Evolutionary conservation across 1,284 basidiomycete genomes (phyloP), one percentile per base, ranked within the genome.

Genomic region (Marasmius oreades): DNA sequence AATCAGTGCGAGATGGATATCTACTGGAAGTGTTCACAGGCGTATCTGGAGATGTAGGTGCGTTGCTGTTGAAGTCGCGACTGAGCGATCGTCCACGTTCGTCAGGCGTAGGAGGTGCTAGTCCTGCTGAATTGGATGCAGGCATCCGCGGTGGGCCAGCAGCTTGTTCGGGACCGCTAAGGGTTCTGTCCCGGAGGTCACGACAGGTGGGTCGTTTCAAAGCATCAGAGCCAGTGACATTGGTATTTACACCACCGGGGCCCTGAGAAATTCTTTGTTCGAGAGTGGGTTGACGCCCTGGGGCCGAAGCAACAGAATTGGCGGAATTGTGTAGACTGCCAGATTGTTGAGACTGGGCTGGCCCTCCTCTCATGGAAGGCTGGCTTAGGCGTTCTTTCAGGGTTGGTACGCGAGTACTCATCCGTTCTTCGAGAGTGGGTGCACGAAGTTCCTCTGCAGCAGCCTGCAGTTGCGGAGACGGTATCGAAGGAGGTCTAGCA

Each of bases 191-290:
- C 51, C 65, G 69, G 58, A 56, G 53, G 26, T 59, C 55, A 56
- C 67, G 74, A 79, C 88, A 63, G 68, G 92, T 89, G 59, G 93
- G 93, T 78, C 99, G 99, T 66, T 97, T 84, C 59, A 97, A 96
- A 10, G 98, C 89, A 76, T 97, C 96, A 65, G 96, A 97, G 59
- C 97, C 97, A 72, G 99, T 98, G 65, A 99, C 85, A 66, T 99
- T 87, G 62, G 98, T 70, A 64, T 98, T 86, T 46, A 94, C 94
- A 59, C 90, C 93, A 56, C 81, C 84, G 67, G 99, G 82, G 43
- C 86, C 84, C 72, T 90, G 61, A 60, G 68, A 66, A 14, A 76
- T 61, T 58, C 76, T 70, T 55, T 78, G 76, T 67, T 77, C 75
- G 20, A 77, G 64, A 55, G 62, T 71, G n/a, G 71, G 66, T 23